A percentile compares a stretch with the other conserved stretches of the same genome.
These are phyloP conservation scores for Prunus armeniaca DNA, from an alignment of 306 rosid species.

Conservation along the genomic window DNA sequence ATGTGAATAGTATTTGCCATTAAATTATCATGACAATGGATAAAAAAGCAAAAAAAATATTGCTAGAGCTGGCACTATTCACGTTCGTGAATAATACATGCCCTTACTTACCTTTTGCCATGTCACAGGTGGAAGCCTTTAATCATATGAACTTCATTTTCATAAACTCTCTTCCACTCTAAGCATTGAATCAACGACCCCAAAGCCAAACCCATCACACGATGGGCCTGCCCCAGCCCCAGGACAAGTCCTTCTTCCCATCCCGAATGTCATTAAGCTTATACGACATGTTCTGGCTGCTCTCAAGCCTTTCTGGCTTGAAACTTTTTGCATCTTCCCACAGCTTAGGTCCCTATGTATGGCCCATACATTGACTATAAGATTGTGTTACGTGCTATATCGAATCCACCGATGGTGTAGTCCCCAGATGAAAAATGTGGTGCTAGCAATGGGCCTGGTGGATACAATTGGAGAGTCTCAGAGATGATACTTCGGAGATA, in stretches of 20 bases:
- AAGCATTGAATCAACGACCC: neutral
- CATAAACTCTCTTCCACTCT: neutral
- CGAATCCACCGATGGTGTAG: neutral
- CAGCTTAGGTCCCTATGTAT: neutral
- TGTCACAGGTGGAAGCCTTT: too few species aligned
- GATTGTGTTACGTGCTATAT: slow-evolving; percentile 15
- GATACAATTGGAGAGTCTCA: slow-evolving; percentile 15
- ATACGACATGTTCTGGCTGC: neutral
- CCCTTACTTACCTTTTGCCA: too few species aligned
- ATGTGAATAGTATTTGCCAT: too few species aligned
- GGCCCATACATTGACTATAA: slow-evolving; percentile 13
- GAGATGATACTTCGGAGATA: slow-evolving; percentile 11
- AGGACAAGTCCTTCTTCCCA: slow-evolving; percentile 7
- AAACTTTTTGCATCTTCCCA: slow-evolving; percentile 1
- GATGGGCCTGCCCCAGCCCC: neutral
- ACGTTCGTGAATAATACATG: too few species aligned
- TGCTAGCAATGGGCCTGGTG: slow-evolving; percentile 10
- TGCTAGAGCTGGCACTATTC: accelerated
- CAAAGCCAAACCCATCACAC: slow-evolving; percentile 6
- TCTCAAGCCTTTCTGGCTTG: slow-evolving; percentile 18
- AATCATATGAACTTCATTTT: neutral
- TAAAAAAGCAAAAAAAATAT: too few species aligned
- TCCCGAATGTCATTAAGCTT: neutral
- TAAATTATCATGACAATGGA: accelerated
- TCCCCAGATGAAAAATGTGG: slow-evolving; percentile 14